Evolutionary conservation across 2,329 filamentous ascomycete species (phyloP).

Genomic region (Penicillium paneum): DNA sequence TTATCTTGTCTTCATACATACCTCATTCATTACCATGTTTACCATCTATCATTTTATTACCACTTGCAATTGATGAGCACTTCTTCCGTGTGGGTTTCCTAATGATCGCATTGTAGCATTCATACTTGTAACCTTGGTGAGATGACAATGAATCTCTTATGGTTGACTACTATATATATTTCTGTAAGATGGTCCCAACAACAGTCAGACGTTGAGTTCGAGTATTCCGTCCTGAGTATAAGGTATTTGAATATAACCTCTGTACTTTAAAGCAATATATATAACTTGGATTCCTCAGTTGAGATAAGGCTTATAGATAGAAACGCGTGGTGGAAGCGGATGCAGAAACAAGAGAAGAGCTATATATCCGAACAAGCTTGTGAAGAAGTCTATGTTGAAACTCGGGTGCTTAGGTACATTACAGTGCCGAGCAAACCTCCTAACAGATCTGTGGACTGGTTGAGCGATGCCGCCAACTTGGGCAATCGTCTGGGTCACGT

Average conservation of each 20-base stretch:
- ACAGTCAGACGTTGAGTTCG: neutral
- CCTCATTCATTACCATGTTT: slow-evolving; percentile 7
- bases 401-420: too few relatives aligned
- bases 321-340: neutral
- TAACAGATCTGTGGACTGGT: neutral
- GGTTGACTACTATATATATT: neutral
- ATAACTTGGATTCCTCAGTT: too few relatives aligned
- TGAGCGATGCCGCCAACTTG: too few relatives aligned
- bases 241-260: neutral
- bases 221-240: neutral
- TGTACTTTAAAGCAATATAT: neutral
- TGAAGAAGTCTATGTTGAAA: neutral
- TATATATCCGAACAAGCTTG: too few relatives aligned
- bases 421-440: neutral
- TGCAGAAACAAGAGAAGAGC: too few relatives aligned
- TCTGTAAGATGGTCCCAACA: too few relatives aligned
- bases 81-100: neutral
- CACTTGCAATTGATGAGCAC: slow-evolving; percentile 1
- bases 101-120: neutral
- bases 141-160: too few relatives aligned
- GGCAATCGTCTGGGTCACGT: neutral
- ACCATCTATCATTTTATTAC: slow-evolving; percentile 7
- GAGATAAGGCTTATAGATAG: neutral
- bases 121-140: neutral
- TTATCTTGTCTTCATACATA: slow-evolving; percentile 9